Base-by-base conservation (phyloP, 2,329 filamentous ascomycete species). In the Colletotrichum lindemuthianum region DNA sequence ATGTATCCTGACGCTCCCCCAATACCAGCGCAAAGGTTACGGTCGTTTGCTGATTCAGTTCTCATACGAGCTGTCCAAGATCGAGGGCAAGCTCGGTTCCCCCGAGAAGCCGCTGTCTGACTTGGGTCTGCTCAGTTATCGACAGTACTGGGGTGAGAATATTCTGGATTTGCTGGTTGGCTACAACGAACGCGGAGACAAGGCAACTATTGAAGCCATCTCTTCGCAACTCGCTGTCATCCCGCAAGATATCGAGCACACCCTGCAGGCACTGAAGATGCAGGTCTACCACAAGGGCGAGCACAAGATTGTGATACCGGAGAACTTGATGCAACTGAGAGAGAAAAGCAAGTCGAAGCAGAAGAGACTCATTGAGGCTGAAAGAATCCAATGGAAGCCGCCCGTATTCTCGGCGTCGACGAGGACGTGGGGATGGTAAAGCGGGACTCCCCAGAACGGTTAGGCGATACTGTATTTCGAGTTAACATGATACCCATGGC, bases 81-180 rank as follows among this genome's bases (percentile, higher is more conserved):
- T 96, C 63, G 96, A 99, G 79, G 91, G 90, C 70, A 98, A 97
- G 78, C 87, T 97, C 7, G 96, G 96, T 2, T 97, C 93, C 8
- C 96, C 96, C 0, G 96, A 99, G 76, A 99, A 99, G 77, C 96
- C 96, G 0, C 86, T 99, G 2, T 97, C 92, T 40, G 96, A 99
- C 84, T 77, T 99, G 60, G 96, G 96, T 68, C 84, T 99, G 15
- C 82, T 99, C 34, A 94, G 95, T 71, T 99, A 99, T 77, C 89
- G 96, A 53, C 95, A 97, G 69, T 99, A 97, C 79, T 99, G 96
- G 96, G 93, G 94, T 36, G 96, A 99, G 76, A 93, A 93, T 52
- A 92, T 99, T 40, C 86, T 98, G 5, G 94, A 97, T 65, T 76
- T 97, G 12, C 83, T 99, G n/a, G 80, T 96, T 50, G 90, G 90